These are phyloP conservation scores for Trifolium pratense DNA, from an alignment of 306 rosid species.

Conservation along the genomic window DNA sequence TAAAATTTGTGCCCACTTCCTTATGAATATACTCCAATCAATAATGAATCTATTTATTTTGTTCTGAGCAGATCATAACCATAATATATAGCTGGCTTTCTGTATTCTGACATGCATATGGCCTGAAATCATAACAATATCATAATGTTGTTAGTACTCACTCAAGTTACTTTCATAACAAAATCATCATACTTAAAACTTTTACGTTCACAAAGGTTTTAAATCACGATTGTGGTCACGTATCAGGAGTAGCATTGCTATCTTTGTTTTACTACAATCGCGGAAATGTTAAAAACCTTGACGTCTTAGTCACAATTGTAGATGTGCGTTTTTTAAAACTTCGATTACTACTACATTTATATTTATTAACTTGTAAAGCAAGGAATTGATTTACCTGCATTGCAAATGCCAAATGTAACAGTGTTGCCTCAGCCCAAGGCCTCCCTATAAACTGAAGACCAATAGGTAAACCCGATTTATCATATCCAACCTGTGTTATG, in stretches of 20 bases:
- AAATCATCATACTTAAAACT: too few relatives aligned
- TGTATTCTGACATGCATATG: slow-evolving; percentile 56
- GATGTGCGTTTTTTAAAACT: neutral
- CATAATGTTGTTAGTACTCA: slow-evolving; percentile 21
- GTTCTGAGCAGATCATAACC: slow-evolving; percentile 63
- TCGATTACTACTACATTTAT: neutral
- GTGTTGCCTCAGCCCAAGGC: slow-evolving; percentile 91
- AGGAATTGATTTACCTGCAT: slow-evolving; percentile 56
- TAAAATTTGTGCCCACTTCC: slow-evolving; percentile 4
- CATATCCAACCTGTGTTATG: slow-evolving; percentile 80
- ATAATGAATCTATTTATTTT: neutral
- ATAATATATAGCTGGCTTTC: slow-evolving; percentile 68
- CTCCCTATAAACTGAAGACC: slow-evolving; percentile 91
- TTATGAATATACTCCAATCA: slow-evolving; percentile 4
- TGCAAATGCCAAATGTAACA: slow-evolving; percentile 80
- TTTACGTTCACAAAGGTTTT: neutral
- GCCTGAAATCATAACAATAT: slow-evolving; percentile 51
- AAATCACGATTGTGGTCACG: neutral
- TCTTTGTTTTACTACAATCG: neutral
- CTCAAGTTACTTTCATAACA: neutral
- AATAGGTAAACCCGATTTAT: slow-evolving; percentile 77
- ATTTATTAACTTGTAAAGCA: neutral
- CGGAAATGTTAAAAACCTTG: neutral
- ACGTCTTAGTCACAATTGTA: neutral
- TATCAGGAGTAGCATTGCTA: neutral